These are phyloP conservation scores for Escovopsis sp. DNA, from an alignment of 2,329 filamentous ascomycete genomes.

Conservation along the genomic window DNA sequence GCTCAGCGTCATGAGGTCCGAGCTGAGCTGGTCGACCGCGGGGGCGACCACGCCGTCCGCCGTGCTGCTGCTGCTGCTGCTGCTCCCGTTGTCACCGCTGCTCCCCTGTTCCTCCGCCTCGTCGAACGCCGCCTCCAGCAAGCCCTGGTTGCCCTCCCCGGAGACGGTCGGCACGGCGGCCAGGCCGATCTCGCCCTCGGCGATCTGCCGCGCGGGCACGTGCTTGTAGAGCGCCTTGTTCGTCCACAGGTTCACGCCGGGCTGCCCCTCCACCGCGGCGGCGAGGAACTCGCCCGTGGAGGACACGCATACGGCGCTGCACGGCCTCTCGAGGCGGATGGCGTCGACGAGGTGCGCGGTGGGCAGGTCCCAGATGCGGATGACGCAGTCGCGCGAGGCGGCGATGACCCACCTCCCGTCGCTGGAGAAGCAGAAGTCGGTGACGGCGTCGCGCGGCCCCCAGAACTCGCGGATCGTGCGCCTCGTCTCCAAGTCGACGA, in stretches of 20 bases:
- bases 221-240: constrained; percentile 86
- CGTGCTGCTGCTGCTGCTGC: constrained; percentile 25
- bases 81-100: too few species aligned
- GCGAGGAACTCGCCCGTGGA: constrained; percentile 87
- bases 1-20: constrained; percentile 75
- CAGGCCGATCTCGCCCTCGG: constrained; percentile 54
- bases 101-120: constrained; percentile 26
- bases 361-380: constrained; percentile 88
- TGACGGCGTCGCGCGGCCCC: constrained; percentile 59
- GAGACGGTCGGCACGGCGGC: constrained; percentile 59
- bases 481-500: constrained; percentile 81
- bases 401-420: constrained; percentile 91
- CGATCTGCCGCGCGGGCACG: constrained; percentile 70
- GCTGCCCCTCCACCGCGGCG: constrained; percentile 63
- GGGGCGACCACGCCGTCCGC: constrained; percentile 38
- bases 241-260: constrained; percentile 92
- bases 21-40: constrained; percentile 59
- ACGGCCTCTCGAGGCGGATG: constrained; percentile 63
- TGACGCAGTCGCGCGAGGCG: constrained; percentile 61
- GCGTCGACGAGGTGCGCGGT: constrained; percentile 93
- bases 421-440: constrained; percentile 76
- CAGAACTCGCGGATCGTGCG: constrained; percentile 87
- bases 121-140: constrained; percentile 64
- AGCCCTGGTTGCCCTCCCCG: constrained; percentile 61
- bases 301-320: constrained; percentile 77